A percentile compares a stretch with the other conserved stretches of the same genome.
These are phyloP conservation scores for Sporisorium sorghi DNA, from an alignment of 1,284 basidiomycete genomes.

Conservation along the genomic window DNA sequence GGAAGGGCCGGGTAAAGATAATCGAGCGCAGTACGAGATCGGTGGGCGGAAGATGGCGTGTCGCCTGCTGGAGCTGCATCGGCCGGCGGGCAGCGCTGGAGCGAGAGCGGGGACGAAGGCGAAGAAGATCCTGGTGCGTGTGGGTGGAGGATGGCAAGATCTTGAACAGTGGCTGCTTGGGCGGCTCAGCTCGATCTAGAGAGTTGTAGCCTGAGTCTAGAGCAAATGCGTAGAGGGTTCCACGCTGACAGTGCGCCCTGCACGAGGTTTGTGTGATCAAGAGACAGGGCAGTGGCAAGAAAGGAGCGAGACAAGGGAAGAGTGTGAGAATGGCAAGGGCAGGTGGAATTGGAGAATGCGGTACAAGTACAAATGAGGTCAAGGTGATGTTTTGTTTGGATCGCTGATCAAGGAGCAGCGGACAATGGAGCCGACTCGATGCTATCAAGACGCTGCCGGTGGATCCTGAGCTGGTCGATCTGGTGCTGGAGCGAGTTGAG, in stretches of 20 bases:
- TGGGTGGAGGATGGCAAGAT: slow-evolving; percentile 81
- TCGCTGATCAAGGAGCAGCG: slow-evolving; percentile 11
- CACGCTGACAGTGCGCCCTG: not conserved
- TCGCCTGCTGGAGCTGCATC: slow-evolving; percentile 78
- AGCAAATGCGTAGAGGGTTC: not conserved
- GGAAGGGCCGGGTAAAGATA: slow-evolving; percentile 78
- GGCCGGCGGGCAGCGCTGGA: slow-evolving; percentile 51
- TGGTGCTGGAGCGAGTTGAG: slow-evolving; percentile 54
- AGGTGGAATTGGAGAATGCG: slow-evolving; percentile 1
- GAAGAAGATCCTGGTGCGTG: slow-evolving; percentile 63
- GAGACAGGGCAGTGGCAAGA: not conserved
- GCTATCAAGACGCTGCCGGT: slow-evolving; percentile 25
- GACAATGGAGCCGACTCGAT: slow-evolving; percentile 14
- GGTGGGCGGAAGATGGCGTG: slow-evolving; percentile 76
- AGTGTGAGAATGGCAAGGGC: not conserved
- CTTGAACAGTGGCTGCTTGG: slow-evolving; percentile 77
- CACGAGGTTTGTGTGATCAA: not conserved
- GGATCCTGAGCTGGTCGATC: slow-evolving; percentile 51
- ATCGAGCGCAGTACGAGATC: slow-evolving; percentile 84
- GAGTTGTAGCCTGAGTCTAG: too few species aligned
- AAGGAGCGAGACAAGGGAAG: not conserved
- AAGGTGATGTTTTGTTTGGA: not conserved
- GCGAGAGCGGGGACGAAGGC: slow-evolving; percentile 54
- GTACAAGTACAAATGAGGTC: slow-evolving; percentile 40
- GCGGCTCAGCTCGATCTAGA: slow-evolving; percentile 33